These are phyloP conservation scores for Pseudoperonospora humuli DNA, from an alignment of 352 stramenopile species.

Conservation along the genomic window DNA sequence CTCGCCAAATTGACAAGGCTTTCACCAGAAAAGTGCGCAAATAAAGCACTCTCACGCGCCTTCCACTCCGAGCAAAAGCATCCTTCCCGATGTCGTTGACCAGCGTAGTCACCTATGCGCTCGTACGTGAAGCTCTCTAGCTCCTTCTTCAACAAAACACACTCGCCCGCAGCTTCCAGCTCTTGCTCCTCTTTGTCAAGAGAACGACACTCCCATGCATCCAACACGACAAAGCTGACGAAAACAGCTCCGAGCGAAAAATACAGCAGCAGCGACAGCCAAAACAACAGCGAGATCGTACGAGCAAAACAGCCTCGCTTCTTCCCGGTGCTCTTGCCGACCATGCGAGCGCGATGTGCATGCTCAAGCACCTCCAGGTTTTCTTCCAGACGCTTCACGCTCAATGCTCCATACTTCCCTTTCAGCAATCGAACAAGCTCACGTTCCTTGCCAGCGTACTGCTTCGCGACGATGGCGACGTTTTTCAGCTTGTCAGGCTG, in stretches of 20 bases:
- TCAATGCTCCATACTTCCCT: conserved; percentile 64
- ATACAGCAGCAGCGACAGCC: conserved; percentile 22
- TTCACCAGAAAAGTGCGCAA: conserved; percentile 15
- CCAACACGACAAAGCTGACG: conserved; percentile 25
- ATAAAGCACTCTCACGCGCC: conserved; percentile 24
- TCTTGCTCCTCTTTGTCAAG: conserved; percentile 18
- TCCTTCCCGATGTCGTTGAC: conserved; percentile 21
- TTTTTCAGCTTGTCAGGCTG: conserved; percentile 70
- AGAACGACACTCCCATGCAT: conserved; percentile 26
- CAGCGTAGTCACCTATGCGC: conserved; percentile 18
- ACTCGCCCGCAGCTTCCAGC: conserved; percentile 16
- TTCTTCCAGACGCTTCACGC: conserved; percentile 61
- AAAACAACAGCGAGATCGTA: conserved; percentile 26
- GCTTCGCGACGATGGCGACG: conserved; percentile 36
- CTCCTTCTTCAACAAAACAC: conserved; percentile 20
- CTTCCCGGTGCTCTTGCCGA: conserved; percentile 6
- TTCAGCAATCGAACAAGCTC: conserved; percentile 53
- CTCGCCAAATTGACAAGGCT: conserved; percentile 20
- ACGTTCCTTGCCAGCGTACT: conserved; percentile 59
- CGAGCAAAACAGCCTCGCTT: conserved; percentile 24
- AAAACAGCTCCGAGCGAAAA: conserved; percentile 26
- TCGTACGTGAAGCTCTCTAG: conserved; percentile 29
- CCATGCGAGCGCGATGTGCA: conserved; percentile 2
- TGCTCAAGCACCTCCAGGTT: conserved; percentile 40
- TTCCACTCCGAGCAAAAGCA: conserved; percentile 48